Conservation (phyloP, 257 asterid genomes). For the Thymus quinquecostatus region DNA sequence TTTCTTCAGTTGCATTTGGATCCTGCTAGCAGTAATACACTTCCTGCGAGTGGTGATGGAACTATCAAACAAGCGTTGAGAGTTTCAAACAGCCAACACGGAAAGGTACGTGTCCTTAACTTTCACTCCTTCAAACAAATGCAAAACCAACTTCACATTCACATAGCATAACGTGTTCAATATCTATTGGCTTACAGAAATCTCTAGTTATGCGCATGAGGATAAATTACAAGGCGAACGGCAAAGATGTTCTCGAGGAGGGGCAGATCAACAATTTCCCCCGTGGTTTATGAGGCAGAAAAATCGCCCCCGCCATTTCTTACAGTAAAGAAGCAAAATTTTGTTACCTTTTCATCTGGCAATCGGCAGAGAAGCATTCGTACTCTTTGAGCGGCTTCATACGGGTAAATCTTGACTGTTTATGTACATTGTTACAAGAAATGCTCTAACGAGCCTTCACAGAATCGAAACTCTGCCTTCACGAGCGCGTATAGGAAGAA, state of each 20-base stretch:
- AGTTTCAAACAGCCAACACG: slow-evolving; percentile 78
- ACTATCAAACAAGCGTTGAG: slow-evolving; percentile 64
- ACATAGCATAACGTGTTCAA: not conserved
- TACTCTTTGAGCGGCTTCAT: slow-evolving; percentile 26
- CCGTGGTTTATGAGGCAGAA: slow-evolving; percentile 51
- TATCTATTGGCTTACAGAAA: slow-evolving; percentile 58
- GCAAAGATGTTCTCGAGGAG: slow-evolving; percentile 81
- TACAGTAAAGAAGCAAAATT: slow-evolving; percentile 33
- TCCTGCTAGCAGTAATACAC: slow-evolving; percentile 81
- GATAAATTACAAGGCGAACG: slow-evolving; percentile 69
- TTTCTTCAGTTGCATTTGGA: slow-evolving; percentile 94
- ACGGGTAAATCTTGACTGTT: slow-evolving; percentile 31
- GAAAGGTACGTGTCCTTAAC: slow-evolving; percentile 59
- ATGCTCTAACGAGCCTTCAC: slow-evolving; percentile 29
- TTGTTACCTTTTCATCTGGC: slow-evolving; percentile 29
- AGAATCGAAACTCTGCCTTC: slow-evolving; percentile 38
- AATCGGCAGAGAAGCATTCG: slow-evolving; percentile 26
- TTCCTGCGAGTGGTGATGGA: slow-evolving; percentile 67
- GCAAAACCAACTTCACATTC: not conserved
- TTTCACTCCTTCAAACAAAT: not conserved
- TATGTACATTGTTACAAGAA: slow-evolving; percentile 55
- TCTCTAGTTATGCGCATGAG: slow-evolving; percentile 87
- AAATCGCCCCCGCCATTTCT: slow-evolving; percentile 6
- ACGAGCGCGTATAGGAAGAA: slow-evolving; percentile 36
- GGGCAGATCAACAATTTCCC: slow-evolving; percentile 92